Conservation (phyloP, 2,329 filamentous ascomycete genomes). For the Xylaria sp. region DNA sequence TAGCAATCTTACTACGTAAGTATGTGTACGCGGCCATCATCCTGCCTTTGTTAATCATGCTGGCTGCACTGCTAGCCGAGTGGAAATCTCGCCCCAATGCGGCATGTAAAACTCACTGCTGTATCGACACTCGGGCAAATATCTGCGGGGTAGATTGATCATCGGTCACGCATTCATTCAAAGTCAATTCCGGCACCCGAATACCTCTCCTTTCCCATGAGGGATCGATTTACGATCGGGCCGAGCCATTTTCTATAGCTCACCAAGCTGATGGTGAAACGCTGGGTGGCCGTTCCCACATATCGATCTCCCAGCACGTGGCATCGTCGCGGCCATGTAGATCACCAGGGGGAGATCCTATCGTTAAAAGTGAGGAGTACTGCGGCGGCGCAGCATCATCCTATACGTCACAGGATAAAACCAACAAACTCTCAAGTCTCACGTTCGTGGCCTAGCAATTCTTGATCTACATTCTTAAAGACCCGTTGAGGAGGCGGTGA, state of each 20-base stretch:
- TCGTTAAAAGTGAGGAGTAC: not conserved
- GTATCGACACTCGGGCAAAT: not conserved
- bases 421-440: not conserved
- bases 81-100: not conserved
- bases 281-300: not conserved
- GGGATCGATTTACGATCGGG: not conserved
- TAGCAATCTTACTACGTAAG: not conserved
- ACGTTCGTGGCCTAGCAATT: not conserved
- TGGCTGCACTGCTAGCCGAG: not conserved
- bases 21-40: slow-evolving; percentile 31
- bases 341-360: slow-evolving; percentile 32
- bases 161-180: not conserved
- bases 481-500: no score
- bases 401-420: not conserved
- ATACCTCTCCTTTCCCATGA: not conserved
- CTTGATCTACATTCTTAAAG: not conserved
- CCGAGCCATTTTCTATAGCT: not conserved
- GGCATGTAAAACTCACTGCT: not conserved
- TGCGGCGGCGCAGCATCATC: not conserved
- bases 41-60: slow-evolving; percentile 2
- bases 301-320: slow-evolving; percentile 34
- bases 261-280: slow-evolving; percentile 15
- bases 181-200: not conserved
- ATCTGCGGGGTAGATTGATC: not conserved
- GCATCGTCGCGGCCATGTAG: slow-evolving; percentile 29